Base-by-base conservation (phyloP, 2,329 filamentous ascomycete species). In the Proliferodiscus dingleyae region DNA sequence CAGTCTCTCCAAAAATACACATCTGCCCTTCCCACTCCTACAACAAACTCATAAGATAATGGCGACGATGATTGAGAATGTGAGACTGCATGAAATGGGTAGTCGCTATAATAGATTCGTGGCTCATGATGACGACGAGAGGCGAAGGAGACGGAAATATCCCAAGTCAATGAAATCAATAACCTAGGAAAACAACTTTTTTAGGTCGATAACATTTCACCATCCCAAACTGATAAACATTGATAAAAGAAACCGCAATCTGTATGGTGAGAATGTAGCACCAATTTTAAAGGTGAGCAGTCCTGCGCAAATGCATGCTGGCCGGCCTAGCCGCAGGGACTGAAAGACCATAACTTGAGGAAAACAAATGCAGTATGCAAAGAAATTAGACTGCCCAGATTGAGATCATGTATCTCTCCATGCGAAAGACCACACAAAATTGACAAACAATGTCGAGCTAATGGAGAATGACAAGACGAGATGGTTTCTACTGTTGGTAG, bases 401-500 rank as follows among this genome's bases (percentile, higher is more conserved):
- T 56, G 24, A 58, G 57, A 55, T 59, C 55, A 54, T 55, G 37
- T 46, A 40, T 18, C 41, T 44, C 16, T 49, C 46, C n/a, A n/a
- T 46, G 45, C 47, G 32, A 42, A 41, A 53, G 37, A 49, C 23
- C 49, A 37, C 22, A 21, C 45, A 49, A 51, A 37, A 52, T 49
- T 41, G 40, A 53, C 41, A 54, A 53, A 18, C 22, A 29, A 18
- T 32, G 38, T 39, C 44, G 36, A 49, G 30, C 45, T 46, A 33
- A 39, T 18, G 50, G 15, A 37, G 29, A 43, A 41, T 39, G 37
- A 48, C 15, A 46, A 41, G 41, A 43, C 37, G 32, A 43, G 33
- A 22, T 23, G 28, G 36, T 58, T 16, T 34, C 32, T 74, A 83
- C 53, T 77, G 76, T 66, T 82, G 80, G 66, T 83, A 84, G 51